These are phyloP conservation scores for Neonothopanus nambi DNA, from an alignment of 1,284 basidiomycete genomes.

Conservation along the genomic window DNA sequence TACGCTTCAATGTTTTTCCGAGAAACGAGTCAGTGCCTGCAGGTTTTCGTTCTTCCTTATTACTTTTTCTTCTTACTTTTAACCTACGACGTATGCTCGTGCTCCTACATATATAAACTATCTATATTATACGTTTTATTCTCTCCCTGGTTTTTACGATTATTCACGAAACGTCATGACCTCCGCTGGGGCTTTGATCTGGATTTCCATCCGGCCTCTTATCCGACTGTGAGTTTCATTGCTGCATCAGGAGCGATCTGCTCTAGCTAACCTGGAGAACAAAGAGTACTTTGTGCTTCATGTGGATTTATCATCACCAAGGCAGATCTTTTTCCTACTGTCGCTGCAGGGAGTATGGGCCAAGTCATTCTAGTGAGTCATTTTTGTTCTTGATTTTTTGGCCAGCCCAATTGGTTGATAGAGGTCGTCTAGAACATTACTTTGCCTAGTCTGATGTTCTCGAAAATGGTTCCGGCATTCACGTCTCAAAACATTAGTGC, in stretches of 20 bases:
- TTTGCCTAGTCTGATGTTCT: slow-evolving; percentile 73
- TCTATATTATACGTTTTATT: not conserved
- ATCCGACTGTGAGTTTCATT: slow-evolving; percentile 50
- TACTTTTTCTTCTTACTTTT: not conserved
- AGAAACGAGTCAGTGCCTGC: no score
- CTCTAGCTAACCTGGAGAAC: not conserved
- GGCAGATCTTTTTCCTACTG: slow-evolving; percentile 57
- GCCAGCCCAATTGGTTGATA: not conserved
- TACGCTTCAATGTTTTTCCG: not conserved
- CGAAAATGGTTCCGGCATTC: slow-evolving; percentile 77
- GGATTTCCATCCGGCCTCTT: slow-evolving; percentile 61
- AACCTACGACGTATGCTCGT: not conserved
- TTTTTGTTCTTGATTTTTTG: not conserved
- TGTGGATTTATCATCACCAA: slow-evolving; percentile 62
- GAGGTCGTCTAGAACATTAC: slow-evolving; percentile 53
- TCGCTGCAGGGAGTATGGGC: slow-evolving; percentile 58
- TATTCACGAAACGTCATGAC: slow-evolving; percentile 19
- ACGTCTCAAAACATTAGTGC: slow-evolving; percentile 61
- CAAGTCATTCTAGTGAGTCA: slow-evolving; percentile 54
- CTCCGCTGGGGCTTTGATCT: slow-evolving; percentile 45
- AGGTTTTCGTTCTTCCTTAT: not conserved
- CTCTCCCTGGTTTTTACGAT: no score
- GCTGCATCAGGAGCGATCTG: not conserved
- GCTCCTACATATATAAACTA: not conserved
- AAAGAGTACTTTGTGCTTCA: slow-evolving; percentile 53